phyloP scores from a whole-genome alignment of 306 rosid species.

The Crotalaria pallida region DNA sequence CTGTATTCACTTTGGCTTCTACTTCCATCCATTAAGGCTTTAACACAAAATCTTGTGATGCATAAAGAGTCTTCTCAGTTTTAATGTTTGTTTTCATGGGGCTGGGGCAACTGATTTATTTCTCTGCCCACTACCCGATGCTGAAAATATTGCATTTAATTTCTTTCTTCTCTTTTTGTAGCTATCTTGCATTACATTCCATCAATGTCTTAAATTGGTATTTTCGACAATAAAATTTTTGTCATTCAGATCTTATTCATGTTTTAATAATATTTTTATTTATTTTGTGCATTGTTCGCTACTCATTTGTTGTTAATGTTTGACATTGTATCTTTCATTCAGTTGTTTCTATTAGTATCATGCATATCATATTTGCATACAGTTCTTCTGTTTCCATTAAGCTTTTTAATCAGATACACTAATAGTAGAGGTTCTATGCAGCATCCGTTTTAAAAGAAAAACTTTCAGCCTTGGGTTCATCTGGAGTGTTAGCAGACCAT shows the following conservation, averaged over 20 bases:
- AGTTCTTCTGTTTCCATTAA: slow-evolving; percentile 8
- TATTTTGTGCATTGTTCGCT: background rate
- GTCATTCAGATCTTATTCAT: background rate
- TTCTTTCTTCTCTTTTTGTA: background rate
- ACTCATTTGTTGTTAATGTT: background rate
- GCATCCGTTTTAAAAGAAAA: slow-evolving; percentile 95
- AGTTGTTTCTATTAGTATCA: background rate
- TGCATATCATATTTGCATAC: slow-evolving; percentile 17
- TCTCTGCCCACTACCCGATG: background rate
- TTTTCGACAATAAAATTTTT: background rate
- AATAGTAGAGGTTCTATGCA: slow-evolving; percentile 48
- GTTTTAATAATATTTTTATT: background rate
- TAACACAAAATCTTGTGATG: background rate
- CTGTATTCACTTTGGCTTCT: background rate
- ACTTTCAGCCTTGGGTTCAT: slow-evolving; percentile 83
- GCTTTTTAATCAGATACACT: slow-evolving; percentile 28
- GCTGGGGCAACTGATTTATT: background rate
- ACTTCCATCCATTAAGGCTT: background rate
- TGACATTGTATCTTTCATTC: slow-evolving; percentile 2
- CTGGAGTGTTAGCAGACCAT: slow-evolving; percentile 95
- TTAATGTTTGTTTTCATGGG: background rate
- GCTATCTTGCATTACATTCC: background rate
- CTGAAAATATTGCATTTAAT: background rate
- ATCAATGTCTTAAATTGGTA: background rate
- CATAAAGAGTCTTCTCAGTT: background rate